A percentile compares a stretch with the other conserved stretches of the same genome.
Evolutionary conservation across 2,329 filamentous ascomycete species (phyloP).

Genomic region (Huntiella bhutanensis): DNA sequence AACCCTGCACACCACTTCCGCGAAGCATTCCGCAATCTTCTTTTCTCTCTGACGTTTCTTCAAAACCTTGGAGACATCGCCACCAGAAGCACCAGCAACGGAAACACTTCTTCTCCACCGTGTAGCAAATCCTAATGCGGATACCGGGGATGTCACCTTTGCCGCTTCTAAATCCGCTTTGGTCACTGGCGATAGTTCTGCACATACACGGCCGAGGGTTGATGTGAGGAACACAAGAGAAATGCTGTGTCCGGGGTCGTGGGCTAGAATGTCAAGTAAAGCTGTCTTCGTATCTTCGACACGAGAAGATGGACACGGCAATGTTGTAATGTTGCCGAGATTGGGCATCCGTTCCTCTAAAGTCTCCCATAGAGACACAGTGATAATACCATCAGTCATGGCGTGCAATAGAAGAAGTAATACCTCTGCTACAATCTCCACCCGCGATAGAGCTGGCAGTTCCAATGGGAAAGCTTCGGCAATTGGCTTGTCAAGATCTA

Average conservation of each 20-base stretch:
- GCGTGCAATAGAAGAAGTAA: constrained; percentile 56
- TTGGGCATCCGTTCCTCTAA: constrained; percentile 35
- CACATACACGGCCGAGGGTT: constrained; percentile 41
- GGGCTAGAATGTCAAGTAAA: constrained; percentile 55
- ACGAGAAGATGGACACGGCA: constrained; percentile 11
- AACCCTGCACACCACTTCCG: constrained; percentile 39
- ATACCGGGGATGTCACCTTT: constrained; percentile 10
- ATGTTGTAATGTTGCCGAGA: constrained; percentile 17
- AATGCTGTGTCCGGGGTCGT: constrained; percentile 62
- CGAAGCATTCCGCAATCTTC: constrained; percentile 46
- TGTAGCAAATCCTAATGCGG: constrained; percentile 21
- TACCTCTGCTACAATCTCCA: constrained; percentile 56
- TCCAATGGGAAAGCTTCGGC: constrained; percentile 42
- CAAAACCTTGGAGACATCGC: constrained; percentile 17
- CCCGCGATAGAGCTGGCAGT: constrained; percentile 41
- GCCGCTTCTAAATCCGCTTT: constrained; percentile 8
- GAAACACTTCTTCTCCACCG: constrained; percentile 23
- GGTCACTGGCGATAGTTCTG: constrained; percentile 24
- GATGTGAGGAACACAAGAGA: constrained; percentile 74
- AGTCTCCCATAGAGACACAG: constrained; percentile 47
- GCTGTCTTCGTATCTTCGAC: constrained; percentile 28
- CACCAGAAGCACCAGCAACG: constrained; percentile 10
- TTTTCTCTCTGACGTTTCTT: constrained; percentile 40
- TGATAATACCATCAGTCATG: constrained; percentile 63
- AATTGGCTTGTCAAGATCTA: constrained; percentile 53